These are phyloP conservation scores for Sarocladium strictum DNA, from an alignment of 2,329 filamentous ascomycete genomes.

Conservation along the genomic window DNA sequence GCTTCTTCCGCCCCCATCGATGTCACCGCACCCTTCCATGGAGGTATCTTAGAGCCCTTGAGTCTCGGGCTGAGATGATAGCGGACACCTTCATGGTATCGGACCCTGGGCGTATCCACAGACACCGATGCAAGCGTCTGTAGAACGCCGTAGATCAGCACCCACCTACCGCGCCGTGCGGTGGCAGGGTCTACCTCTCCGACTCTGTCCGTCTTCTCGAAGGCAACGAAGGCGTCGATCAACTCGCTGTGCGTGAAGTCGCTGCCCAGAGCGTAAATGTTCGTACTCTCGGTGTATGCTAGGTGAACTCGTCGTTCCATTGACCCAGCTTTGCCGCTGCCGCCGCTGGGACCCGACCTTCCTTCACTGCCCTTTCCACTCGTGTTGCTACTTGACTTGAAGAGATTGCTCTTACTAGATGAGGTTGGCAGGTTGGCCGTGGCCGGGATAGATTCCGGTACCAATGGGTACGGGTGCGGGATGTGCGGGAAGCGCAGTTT, in stretches of 20 bases:
- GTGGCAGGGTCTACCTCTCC: conserved; percentile 46
- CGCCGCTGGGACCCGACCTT: conserved; percentile 12
- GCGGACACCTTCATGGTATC: conserved; percentile 44
- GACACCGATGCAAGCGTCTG: conserved; percentile 55
- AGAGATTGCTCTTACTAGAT: conserved; percentile 16
- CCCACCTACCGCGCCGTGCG: conserved; percentile 54
- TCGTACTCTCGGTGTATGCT: conserved; percentile 54
- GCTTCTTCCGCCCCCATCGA: conserved; percentile 26
- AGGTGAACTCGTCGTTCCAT: conserved; percentile 46
- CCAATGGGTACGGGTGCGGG: conserved; percentile 59
- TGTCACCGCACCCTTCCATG: conserved; percentile 38
- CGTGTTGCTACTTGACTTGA: conserved; percentile 26
- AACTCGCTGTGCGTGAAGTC: conserved; percentile 43
- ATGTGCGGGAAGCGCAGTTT: conserved; percentile 58
- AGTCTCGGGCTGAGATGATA: conserved; percentile 54
- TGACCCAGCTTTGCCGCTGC: conserved; percentile 20
- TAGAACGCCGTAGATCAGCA: conserved; percentile 53
- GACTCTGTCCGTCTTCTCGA: conserved; percentile 48
- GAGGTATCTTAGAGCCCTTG: conserved; percentile 33
- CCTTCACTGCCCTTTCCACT: conserved; percentile 16
- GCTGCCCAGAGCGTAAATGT: conserved; percentile 49
- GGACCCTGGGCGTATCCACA: conserved; percentile 48
- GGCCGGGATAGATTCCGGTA: conserved; percentile 47
- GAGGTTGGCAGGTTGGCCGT: conserved; percentile 7
- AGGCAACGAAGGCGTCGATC: conserved; percentile 48